Base-by-base conservation (phyloP, 2,329 filamentous ascomycete genomes). In the Stemphylium vesicarium region DNA sequence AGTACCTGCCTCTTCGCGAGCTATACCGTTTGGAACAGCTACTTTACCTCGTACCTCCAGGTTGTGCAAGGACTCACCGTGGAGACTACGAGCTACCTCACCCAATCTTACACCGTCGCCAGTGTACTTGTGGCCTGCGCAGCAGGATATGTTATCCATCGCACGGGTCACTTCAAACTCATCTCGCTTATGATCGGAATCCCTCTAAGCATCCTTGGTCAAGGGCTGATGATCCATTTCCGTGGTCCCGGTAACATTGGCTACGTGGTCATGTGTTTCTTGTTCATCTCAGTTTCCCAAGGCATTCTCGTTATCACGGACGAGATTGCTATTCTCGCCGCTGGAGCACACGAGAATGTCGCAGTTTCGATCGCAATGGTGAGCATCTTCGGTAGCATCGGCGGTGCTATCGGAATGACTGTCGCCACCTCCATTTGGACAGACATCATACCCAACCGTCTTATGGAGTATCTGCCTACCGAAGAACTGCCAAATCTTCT, bases 371-470 rank as follows among this genome's bases (percentile, higher is more conserved):
- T 75, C 12, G 73, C 72, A 4, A 50, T 65, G 5, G 81, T 85
- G 2, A 79, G 88, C 18, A 80, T 89, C n/a, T 83, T 85, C 26
- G 79, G 82, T 53, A 83, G 81, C 55, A 81, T 89, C 54, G 87
- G 74, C 6, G 65, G 69, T n/a, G 71, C 71, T 3, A 66, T 75
- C 13, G 74, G 74, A 3, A 59, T 51, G 33, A 81, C 86, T 1
- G 79, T 90, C 36, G 81, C 86, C 0, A 81, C 81, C 0, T 85
- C 85, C 2, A 84, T 90, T 55, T 90, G 86, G 86, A 84, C 82
- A 7, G 54, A 62, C 36, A 46, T 56, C 1, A 59, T 67, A 4
- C 57, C 57, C 3, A 50, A 57, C 11, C 50, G 49, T 15, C 53
- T 67, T 0, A 26, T 35, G 22, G 24, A 16, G 10, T 37, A 55